These are phyloP conservation scores for Xylaria polymorpha DNA, from an alignment of 2,329 filamentous ascomycete genomes.

Conservation along the genomic window DNA sequence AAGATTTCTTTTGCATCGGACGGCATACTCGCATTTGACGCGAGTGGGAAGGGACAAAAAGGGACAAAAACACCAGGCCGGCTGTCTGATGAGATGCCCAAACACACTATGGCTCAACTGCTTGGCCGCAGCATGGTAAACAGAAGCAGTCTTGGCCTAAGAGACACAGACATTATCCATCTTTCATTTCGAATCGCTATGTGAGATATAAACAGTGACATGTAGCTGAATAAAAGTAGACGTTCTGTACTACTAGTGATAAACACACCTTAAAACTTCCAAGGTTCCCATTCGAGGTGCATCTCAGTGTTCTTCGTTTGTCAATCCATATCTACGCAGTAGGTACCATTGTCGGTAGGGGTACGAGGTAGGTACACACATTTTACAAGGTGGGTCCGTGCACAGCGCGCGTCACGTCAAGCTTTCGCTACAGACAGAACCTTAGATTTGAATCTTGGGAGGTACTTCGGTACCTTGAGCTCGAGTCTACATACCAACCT, in stretches of 20 bases:
- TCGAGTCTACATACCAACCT: background rate
- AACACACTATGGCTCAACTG: constrained; percentile 42
- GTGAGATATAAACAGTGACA: constrained; percentile 24
- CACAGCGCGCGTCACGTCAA: constrained; percentile 38
- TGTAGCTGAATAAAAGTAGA: constrained; percentile 20
- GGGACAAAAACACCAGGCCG: constrained; percentile 42
- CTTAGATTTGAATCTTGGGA: background rate
- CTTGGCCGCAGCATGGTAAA: constrained; percentile 43
- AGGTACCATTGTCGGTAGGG: background rate
- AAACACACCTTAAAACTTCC: background rate
- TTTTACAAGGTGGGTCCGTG: constrained; percentile 21
- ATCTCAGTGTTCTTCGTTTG: background rate
- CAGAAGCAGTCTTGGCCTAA: constrained; percentile 44
- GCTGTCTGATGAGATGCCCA: constrained; percentile 44
- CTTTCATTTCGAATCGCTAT: constrained; percentile 25
- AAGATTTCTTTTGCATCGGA: constrained; percentile 51
- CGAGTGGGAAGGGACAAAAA: constrained; percentile 38
- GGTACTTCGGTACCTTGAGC: constrained; percentile 2
- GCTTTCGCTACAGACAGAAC: background rate
- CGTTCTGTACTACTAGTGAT: too few species aligned
- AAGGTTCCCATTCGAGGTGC: background rate
- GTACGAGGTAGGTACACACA: background rate
- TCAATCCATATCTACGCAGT: background rate
- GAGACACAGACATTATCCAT: constrained; percentile 44
- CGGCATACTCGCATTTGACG: constrained; percentile 40